A percentile compares a stretch with the other conserved stretches of the same genome.
phyloP scores from a whole-genome alignment of 441 rosid genomes.

The Biscutella auriculata region DNA sequence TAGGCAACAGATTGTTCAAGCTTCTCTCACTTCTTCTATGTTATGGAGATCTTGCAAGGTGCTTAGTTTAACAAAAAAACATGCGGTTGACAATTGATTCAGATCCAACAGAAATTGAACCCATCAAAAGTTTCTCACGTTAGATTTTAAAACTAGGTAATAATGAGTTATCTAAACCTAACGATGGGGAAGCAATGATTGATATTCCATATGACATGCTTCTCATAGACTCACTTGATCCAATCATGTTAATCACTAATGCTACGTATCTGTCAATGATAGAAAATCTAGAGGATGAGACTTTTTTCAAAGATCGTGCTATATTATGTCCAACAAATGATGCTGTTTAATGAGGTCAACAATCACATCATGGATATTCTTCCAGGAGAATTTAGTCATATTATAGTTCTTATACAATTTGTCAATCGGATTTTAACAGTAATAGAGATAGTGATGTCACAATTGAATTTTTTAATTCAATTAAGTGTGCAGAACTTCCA shows the following conservation, averaged over 20 bases:
- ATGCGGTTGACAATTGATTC: background rate
- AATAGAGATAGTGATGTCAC: background rate
- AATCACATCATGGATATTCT: background rate
- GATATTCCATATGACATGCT: background rate
- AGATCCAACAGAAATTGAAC: background rate
- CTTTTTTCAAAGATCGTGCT: background rate
- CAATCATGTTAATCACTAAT: too few relatives aligned
- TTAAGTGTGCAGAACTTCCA: background rate
- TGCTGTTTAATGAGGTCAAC: background rate
- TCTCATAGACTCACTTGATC: background rate
- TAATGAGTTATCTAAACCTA: background rate
- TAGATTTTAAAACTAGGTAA: background rate
- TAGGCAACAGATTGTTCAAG: background rate
- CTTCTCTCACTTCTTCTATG: background rate
- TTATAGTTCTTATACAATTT: background rate
- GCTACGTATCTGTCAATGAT: too few relatives aligned
- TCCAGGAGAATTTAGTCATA: background rate
- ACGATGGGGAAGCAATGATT: background rate
- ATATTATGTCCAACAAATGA: background rate
- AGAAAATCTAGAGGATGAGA: too few relatives aligned
- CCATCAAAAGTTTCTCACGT: background rate
- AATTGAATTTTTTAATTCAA: background rate
- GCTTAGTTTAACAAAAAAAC: background rate
- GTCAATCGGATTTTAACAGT: background rate
- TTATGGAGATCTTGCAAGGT: background rate